A percentile compares a stretch with the other conserved stretches of the same genome.
Evolutionary conservation across 805 yeast species (phyloP).

Genomic region (Cephaloascus fragrans): DNA sequence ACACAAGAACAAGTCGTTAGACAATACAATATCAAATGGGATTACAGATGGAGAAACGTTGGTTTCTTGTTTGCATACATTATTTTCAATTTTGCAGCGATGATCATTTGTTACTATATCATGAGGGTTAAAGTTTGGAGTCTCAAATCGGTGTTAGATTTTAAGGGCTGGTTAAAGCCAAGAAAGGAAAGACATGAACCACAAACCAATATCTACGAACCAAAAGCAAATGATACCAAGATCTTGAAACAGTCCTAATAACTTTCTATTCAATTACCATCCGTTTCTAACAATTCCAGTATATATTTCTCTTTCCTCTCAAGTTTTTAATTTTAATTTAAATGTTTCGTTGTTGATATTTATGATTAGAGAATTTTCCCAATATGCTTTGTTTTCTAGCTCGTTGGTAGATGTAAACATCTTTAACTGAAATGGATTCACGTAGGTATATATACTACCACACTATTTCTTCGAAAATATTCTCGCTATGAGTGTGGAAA

Average conservation of each 20-base stretch:
- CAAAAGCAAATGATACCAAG: constrained; percentile 27
- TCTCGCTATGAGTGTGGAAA: no score
- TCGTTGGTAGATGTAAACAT: no score
- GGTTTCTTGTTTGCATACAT: constrained; percentile 15
- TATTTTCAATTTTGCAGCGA: constrained; percentile 8
- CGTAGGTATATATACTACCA: no score
- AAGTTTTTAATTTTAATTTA: background rate
- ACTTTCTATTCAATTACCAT: background rate
- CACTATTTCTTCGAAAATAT: no score
- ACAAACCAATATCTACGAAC: constrained; percentile 30
- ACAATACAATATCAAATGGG: constrained; percentile 22
- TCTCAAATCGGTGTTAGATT: no score
- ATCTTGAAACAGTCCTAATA: constrained; percentile 11
- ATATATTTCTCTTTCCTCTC: background rate
- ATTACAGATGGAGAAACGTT: constrained; percentile 14
- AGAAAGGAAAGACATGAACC: constrained; percentile 36
- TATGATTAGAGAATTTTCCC: background rate
- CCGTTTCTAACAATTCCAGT: background rate
- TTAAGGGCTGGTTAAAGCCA: no score
- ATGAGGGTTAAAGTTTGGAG: no score
- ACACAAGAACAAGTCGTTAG: constrained; percentile 19
- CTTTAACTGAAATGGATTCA: no score
- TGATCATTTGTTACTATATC: no score
- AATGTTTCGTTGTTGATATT: background rate
- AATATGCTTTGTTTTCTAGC: no score